Conservation (phyloP, 179 eudicot species). For the Carnegiea gigantea region DNA sequence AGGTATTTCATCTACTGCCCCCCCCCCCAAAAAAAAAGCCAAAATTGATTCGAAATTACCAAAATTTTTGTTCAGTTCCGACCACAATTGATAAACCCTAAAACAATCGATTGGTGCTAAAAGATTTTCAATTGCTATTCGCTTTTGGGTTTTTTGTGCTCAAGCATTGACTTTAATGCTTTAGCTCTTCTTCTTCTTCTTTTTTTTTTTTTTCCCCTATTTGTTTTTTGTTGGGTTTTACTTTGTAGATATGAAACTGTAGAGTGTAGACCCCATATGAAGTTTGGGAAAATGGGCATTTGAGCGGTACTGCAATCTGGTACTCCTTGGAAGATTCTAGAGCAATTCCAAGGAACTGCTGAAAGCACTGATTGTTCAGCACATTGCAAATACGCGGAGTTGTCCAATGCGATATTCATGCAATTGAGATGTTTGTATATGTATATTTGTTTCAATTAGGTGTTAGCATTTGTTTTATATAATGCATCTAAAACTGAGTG, state of each 20-base stretch:
- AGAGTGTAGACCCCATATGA: too few relatives aligned
- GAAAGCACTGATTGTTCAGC: neutral
- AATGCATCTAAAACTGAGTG: neutral
- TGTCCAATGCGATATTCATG: neutral
- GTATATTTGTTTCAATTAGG: neutral
- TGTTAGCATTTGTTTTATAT: too few relatives aligned
- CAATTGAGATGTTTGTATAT: neutral
- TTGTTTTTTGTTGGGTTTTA: too few relatives aligned
- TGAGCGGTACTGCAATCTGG: neutral
- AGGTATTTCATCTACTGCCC: constrained; percentile 37
- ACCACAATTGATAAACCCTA: neutral
- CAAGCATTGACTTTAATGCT: neutral
- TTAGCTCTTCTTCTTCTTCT: neutral
- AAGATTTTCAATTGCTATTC: neutral
- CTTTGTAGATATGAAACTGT: too few relatives aligned
- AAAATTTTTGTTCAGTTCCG: neutral
- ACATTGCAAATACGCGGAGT: neutral
- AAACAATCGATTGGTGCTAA: neutral
- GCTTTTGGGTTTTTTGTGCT: neutral
- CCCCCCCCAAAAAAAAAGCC: neutral
- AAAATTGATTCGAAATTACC: neutral
- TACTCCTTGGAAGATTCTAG: neutral
- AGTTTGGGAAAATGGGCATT: neutral
- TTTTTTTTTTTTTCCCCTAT: neutral
- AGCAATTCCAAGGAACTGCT: neutral